These are phyloP conservation scores for Metschnikowia kunwiensis DNA, from an alignment of 805 yeast genomes.

Conservation along the genomic window DNA sequence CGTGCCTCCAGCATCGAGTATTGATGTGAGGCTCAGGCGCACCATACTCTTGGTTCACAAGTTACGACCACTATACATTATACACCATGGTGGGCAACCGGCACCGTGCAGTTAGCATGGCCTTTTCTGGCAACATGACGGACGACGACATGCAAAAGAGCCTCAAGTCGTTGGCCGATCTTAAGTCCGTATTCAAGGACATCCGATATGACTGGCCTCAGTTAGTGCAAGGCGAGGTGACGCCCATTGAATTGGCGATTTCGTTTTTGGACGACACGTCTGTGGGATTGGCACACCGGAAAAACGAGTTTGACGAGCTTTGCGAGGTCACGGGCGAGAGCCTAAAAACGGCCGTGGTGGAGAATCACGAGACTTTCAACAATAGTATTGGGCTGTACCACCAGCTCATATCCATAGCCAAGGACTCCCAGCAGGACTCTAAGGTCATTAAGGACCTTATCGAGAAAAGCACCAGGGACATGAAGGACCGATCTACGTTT, in stretches of 20 bases:
- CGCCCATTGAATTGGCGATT: conserved; percentile 82
- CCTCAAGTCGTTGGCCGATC: conserved; percentile 25
- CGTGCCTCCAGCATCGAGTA: too few relatives aligned
- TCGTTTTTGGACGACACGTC: conserved; percentile 82
- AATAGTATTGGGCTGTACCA: conserved; percentile 83
- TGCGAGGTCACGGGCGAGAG: conserved; percentile 54
- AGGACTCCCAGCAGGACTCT: conserved; percentile 62
- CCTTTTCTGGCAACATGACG: conserved; percentile 20
- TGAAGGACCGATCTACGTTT: conserved; percentile 52
- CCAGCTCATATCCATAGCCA: conserved; percentile 58
- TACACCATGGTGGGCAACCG: conserved; percentile 19
- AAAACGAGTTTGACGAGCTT: conserved; percentile 61
- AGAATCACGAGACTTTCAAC: conserved; percentile 80
- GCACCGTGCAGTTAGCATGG: conserved; percentile 25
- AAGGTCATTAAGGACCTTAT: conserved; percentile 47
- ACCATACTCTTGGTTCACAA: too few relatives aligned
- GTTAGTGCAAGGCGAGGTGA: conserved; percentile 46
- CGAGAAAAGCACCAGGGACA: conserved; percentile 45
- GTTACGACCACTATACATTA: too few relatives aligned
- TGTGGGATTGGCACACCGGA: conserved; percentile 81
- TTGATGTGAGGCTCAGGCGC: conserved; percentile 3
- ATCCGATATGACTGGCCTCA: conserved; percentile 45
- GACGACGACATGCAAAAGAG: conserved; percentile 19
- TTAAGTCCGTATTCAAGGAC: conserved; percentile 35
- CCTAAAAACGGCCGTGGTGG: conserved; percentile 69